Conservation (phyloP, 192 early-diverging fungal species). For the Jimgerdemannia flammicorona region DNA sequence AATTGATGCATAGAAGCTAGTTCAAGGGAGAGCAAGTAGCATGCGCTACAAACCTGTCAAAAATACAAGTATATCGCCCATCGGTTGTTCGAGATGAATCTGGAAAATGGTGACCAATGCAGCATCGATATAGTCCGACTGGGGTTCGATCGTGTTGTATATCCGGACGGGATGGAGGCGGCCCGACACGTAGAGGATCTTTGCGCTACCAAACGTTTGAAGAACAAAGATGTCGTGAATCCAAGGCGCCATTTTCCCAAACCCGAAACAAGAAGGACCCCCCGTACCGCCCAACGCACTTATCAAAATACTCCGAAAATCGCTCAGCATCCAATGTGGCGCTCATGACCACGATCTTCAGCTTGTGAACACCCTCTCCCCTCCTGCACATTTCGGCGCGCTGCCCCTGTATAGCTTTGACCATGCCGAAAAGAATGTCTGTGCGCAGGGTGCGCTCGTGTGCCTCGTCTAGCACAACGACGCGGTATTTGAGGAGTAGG, state of each 20-base stretch:
- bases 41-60: constrained; percentile 56
- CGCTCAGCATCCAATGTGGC: constrained; percentile 94
- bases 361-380: constrained; percentile 39
- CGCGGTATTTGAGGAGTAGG: constrained; percentile 71
- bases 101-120: constrained; percentile 84
- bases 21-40: no score
- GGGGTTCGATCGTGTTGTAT: constrained; percentile 72
- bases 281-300: constrained; percentile 32
- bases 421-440: constrained; percentile 95
- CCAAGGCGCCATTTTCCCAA: neutral
- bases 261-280: neutral
- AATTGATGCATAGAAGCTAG: no score
- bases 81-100: constrained; percentile 80
- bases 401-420: constrained; percentile 79
- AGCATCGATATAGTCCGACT: constrained; percentile 90
- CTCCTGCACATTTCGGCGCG: constrained; percentile 43
- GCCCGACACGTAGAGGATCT: constrained; percentile 85
- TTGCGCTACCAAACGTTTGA: constrained; percentile 40
- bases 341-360: constrained; percentile 95
- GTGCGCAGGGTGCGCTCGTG: constrained; percentile 98
- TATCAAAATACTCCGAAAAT: constrained; percentile 88
- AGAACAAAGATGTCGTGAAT: neutral
- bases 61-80: constrained; percentile 93
- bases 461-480: constrained; percentile 93
- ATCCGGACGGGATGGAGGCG: constrained; percentile 87